Evolutionary conservation across 768 basidiomycete genomes (phyloP), one percentile per base, ranked within the genome.

Genomic region (Coprinopsis strossmayeri): DNA sequence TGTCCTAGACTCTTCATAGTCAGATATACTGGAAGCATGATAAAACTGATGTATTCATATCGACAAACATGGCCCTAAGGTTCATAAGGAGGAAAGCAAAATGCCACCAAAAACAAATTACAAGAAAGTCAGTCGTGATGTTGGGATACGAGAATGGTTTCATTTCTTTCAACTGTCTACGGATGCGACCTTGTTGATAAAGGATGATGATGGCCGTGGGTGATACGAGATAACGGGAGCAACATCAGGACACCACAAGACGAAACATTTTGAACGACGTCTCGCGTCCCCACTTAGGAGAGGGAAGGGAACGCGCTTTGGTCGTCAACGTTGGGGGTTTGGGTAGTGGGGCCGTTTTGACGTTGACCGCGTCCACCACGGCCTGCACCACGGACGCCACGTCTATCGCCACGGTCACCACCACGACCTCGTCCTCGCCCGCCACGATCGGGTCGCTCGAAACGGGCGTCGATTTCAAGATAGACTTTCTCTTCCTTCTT

Each of bases 401-500:
- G 64, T 38, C 69, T 72, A 44, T 72, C 64, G 48, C 73, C 76
- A 42, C 72, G 69, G 50, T 66, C 77, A 15, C 70, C 70, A 49
- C 78, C 72, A 53, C 65, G 67, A 44, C 71, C 61, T 35, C 72
- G 67, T 24, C 84, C 73, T 52, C 77, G 76, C 23, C 79, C 78
- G 51, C 80, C 79, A 54, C 87, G 80, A n/a, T 73, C 64, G 46
- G 91, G 91, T 55, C 85, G 84, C 37, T 91, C 85, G 64, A 92
- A 93, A 59, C 78, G 87, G 48, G 82, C 88, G 13, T 96, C 91
- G 64, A 97, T 90, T 62, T 95, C 92, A 61, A 98, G 74, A 71
- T 76, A 89, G 58, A 91, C 80, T 67, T 95, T 96, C 66, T 91
- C 89, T 58, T 89, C 84, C 73, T 91, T 91, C 74, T 90, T 85